Conservation (phyloP, 108 stramenopile genomes). For the Cylindrotheca closterium region DNA sequence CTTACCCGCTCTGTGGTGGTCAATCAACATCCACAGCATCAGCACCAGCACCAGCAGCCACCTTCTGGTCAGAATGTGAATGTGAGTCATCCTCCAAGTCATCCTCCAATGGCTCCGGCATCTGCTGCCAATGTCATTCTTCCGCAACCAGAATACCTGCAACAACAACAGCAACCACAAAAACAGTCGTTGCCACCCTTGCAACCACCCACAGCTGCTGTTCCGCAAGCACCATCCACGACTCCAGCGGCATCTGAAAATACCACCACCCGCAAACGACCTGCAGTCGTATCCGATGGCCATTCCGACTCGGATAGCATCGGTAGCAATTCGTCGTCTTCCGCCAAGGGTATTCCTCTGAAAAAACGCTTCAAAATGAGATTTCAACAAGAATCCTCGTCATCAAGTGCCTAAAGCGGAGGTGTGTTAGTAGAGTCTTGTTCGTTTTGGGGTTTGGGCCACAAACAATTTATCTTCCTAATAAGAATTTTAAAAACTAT, state of each 20-base stretch:
- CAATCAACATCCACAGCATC: neutral
- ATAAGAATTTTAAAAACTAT: too few species aligned
- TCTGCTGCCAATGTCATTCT: neutral
- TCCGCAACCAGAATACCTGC: neutral
- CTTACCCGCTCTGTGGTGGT: neutral
- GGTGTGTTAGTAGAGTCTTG: conserved; percentile 4
- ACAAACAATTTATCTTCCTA: too few species aligned
- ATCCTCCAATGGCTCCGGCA: neutral
- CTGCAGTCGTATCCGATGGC: conserved; percentile 2
- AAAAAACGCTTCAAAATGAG: conserved; percentile 18
- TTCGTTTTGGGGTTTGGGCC: conserved; percentile 11
- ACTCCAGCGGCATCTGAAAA: neutral
- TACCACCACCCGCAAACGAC: neutral
- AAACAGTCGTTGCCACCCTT: too few species aligned
- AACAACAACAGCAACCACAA: conserved; percentile 11
- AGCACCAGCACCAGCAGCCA: conserved; percentile 10
- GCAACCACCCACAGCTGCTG: neutral
- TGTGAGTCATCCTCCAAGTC: neutral
- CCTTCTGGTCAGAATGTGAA: neutral
- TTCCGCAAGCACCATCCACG: conserved; percentile 8
- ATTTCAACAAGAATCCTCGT: neutral
- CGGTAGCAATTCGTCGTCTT: conserved; percentile 5
- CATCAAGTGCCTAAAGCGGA: neutral
- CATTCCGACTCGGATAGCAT: conserved; percentile 7
- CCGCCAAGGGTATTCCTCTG: neutral